phyloP scores from a whole-genome alignment of 495 filamentous ascomycete species.

The Chlorociboria aeruginascens region DNA sequence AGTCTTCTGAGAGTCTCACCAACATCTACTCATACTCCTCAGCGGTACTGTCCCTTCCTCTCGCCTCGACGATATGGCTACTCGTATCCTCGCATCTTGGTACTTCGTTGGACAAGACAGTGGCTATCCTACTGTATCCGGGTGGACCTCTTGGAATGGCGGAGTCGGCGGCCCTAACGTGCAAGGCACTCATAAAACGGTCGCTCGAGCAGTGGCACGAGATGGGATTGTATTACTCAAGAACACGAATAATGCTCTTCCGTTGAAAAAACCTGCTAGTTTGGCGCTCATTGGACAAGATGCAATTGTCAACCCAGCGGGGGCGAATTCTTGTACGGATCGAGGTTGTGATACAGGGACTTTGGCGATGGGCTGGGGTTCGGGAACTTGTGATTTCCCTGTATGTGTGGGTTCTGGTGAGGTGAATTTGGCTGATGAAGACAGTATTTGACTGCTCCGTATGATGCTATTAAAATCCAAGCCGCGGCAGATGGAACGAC shows the following conservation, averaged over 20 bases:
- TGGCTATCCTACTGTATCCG: conserved; percentile 41
- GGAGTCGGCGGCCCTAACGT: conserved; percentile 70
- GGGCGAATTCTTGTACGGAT: conserved; percentile 79
- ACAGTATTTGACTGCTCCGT: conserved; percentile 76
- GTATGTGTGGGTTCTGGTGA: conserved; percentile 8
- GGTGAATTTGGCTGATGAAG: conserved; percentile 20
- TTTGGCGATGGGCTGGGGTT: conserved; percentile 89
- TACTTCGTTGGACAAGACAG: conserved; percentile 60
- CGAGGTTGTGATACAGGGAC: conserved; percentile 76
- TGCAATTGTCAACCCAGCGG: conserved; percentile 59
- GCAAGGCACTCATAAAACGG: conserved; percentile 55
- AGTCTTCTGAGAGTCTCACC: background rate
- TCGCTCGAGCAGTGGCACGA: conserved; percentile 62
- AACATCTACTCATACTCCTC: conserved; percentile 37
- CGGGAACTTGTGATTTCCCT: conserved; percentile 77
- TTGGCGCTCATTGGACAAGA: conserved; percentile 75
- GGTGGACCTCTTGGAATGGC: conserved; percentile 77
- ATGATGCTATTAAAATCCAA: conserved; percentile 70
- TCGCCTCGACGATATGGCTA: conserved; percentile 82
- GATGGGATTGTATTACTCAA: conserved; percentile 82
- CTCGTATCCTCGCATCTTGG: conserved; percentile 81
- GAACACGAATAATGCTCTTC: conserved; percentile 64
- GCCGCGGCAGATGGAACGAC: conserved; percentile 46
- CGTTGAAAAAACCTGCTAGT: conserved; percentile 61
- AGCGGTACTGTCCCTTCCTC: conserved; percentile 83